Evolutionary conservation across 176 grass and related monocot genomes (phyloP).

Genomic region (Elaeis guineensis): DNA sequence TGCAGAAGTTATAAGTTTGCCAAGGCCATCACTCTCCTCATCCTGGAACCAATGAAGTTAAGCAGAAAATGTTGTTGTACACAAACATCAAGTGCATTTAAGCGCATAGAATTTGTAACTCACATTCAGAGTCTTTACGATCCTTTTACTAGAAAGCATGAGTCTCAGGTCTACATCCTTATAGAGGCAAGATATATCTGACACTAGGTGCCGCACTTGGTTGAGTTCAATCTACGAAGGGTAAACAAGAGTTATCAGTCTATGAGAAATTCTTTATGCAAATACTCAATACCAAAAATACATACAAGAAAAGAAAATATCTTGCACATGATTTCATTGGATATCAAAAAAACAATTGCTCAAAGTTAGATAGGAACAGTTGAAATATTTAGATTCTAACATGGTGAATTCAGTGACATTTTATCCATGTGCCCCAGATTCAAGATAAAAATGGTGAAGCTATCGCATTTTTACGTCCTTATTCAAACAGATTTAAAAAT

Average conservation of each 20-base stretch:
- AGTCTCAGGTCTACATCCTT: constrained; percentile 66
- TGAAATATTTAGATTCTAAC: too few relatives aligned
- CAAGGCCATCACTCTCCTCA: constrained; percentile 39
- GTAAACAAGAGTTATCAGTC: background rate
- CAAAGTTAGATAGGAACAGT: too few relatives aligned
- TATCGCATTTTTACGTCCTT: too few relatives aligned
- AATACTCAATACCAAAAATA: too few relatives aligned
- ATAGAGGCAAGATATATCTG: constrained; percentile 61
- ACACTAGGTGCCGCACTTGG: constrained; percentile 50
- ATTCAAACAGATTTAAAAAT: too few relatives aligned
- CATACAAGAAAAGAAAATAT: too few relatives aligned
- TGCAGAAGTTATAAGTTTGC: constrained; percentile 43
- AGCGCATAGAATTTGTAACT: constrained; percentile 11
- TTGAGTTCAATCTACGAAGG: constrained; percentile 52
- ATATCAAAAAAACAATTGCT: too few relatives aligned
- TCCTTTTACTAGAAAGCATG: constrained; percentile 47
- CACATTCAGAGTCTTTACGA: constrained; percentile 48
- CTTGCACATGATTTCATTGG: too few relatives aligned
- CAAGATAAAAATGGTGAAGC: too few relatives aligned
- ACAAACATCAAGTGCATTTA: background rate
- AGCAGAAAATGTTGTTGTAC: constrained; percentile 15
- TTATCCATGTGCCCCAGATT: too few relatives aligned
- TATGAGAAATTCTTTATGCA: background rate
- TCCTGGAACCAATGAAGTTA: constrained; percentile 17
- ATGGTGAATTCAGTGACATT: too few relatives aligned